Percentiles rank a stretch among this genome's conserved stretches.
Conservation (phyloP, 1,284 basidiomycete species). For the Veloboletus limbatus region DNA sequence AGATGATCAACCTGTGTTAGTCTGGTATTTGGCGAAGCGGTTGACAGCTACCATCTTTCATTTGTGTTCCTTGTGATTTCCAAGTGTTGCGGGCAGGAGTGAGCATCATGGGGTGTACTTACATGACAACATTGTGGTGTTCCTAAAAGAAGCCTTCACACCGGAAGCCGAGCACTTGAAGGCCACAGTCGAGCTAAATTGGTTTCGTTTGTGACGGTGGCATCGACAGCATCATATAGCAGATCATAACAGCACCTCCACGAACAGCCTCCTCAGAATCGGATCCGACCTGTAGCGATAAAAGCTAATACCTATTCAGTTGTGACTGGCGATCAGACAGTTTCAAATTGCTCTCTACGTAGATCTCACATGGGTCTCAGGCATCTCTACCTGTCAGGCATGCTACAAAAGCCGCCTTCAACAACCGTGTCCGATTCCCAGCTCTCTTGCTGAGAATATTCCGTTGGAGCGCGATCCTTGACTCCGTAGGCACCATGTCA, state of each 20-base stretch:
- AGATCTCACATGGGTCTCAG: too few species aligned
- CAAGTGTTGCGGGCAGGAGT: not conserved
- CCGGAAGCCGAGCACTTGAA: not conserved
- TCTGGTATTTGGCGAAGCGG: slow-evolving; percentile 6
- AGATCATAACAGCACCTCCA: not conserved
- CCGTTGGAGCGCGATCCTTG: not conserved
- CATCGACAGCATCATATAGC: not conserved
- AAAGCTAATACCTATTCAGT: too few species aligned
- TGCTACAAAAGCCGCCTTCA: slow-evolving; percentile 9
- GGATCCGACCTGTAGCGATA: too few species aligned
- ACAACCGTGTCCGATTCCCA: not conserved
- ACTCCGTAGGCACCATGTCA: slow-evolving; percentile 15
- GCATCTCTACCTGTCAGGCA: not conserved
- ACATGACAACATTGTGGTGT: not conserved
- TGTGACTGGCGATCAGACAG: not conserved
- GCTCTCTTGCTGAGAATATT: not conserved
- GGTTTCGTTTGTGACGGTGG: not conserved
- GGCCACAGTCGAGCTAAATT: not conserved
- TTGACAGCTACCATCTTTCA: not conserved
- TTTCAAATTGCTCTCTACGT: not conserved
- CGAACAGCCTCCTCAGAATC: not conserved
- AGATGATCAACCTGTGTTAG: slow-evolving; percentile 50
- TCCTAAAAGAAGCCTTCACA: not conserved
- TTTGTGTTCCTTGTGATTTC: not conserved
- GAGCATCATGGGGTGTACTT: not conserved